These are phyloP conservation scores for Trametes coccinea DNA, from an alignment of 768 basidiomycete genomes.

Conservation along the genomic window DNA sequence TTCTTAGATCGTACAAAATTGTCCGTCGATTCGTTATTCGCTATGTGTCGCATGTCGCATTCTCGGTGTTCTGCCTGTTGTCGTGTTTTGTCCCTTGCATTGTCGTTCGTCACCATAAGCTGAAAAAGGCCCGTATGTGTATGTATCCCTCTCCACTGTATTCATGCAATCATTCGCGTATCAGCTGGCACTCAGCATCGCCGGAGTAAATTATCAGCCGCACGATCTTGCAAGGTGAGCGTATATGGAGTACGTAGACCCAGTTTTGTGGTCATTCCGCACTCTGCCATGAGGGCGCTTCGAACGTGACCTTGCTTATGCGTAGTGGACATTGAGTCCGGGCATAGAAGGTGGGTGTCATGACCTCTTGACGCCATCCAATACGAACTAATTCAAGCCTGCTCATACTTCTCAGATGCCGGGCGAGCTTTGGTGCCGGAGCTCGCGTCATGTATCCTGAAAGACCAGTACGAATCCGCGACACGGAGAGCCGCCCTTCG, in stretches of 20 bases:
- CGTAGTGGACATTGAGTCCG: background rate
- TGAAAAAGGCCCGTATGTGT: constrained; percentile 19
- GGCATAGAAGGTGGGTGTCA: constrained; percentile 10
- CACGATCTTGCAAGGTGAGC: too few species aligned
- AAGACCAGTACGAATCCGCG: too few species aligned
- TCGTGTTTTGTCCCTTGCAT: constrained; percentile 17
- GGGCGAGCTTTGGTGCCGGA: too few species aligned
- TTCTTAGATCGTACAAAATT: background rate
- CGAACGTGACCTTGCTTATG: background rate
- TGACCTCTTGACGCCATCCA: background rate
- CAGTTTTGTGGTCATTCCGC: background rate
- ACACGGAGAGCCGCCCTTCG: too few species aligned
- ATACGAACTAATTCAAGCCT: background rate
- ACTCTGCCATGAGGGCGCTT: background rate
- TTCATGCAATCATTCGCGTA: constrained; percentile 6
- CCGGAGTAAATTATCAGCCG: too few species aligned
- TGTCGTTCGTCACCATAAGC: constrained; percentile 4
- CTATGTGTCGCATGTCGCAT: constrained; percentile 18
- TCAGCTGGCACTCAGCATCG: too few species aligned
- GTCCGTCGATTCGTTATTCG: constrained; percentile 6
- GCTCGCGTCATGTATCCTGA: too few species aligned
- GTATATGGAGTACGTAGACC: too few species aligned
- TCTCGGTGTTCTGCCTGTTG: constrained; percentile 15
- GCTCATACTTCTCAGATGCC: too few species aligned
- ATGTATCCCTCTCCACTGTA: constrained; percentile 21